These are phyloP conservation scores for Syzygium syzygioides DNA, from an alignment of 441 rosid genomes.

Conservation along the genomic window DNA sequence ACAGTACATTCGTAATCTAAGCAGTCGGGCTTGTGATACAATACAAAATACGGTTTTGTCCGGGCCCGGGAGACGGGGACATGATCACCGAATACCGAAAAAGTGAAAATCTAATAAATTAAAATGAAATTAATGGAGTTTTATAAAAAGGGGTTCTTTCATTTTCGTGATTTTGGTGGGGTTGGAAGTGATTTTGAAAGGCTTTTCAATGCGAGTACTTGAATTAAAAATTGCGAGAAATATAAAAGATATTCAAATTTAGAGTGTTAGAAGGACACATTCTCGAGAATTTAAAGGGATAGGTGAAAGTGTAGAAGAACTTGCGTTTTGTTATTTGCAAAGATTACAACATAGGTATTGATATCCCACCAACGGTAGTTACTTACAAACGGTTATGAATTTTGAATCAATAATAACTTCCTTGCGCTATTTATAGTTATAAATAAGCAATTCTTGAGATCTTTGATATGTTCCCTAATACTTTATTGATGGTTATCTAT, in stretches of 20 bases:
- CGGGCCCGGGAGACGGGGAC: no score
- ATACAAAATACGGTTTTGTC: no score
- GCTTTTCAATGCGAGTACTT: no score
- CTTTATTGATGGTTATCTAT: background rate
- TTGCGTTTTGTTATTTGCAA: background rate
- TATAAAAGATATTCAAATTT: no score
- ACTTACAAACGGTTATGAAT: background rate
- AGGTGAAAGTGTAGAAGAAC: background rate
- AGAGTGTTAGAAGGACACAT: no score
- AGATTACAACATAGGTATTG: background rate
- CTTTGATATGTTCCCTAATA: fast-evolving
- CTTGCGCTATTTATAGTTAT: background rate
- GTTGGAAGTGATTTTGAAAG: no score
- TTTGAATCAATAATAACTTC: background rate
- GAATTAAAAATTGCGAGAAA: no score
- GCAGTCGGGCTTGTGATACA: background rate
- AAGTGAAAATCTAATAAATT: background rate
- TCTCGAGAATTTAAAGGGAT: no score
- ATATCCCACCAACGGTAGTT: background rate
- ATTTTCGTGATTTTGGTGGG: background rate
- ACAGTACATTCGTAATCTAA: background rate
- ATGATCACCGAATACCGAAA: no score
- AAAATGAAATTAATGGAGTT: no score
- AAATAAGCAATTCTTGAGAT: background rate
- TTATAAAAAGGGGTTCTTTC: no score